Evolutionary conservation across 2,329 filamentous ascomycete species (phyloP).

Genomic region (Diaporthe sp.): DNA sequence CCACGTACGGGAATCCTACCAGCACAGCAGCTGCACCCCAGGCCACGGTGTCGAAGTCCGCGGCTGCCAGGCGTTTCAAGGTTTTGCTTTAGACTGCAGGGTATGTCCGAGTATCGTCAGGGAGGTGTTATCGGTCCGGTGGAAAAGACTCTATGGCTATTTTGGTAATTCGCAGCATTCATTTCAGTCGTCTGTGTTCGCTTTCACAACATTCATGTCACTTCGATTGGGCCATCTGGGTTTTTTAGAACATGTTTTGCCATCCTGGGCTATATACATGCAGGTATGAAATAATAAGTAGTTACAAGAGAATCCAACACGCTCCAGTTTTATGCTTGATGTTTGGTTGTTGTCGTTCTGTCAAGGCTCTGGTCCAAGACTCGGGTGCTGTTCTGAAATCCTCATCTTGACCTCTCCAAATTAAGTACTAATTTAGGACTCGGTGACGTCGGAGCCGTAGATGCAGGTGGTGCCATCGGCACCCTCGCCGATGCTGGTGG

Average conservation of each 20-base stretch:
- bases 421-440: neutral
- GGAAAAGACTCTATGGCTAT: no score
- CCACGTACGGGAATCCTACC: conserved; percentile 32
- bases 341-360: conserved; percentile 14
- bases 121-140: neutral
- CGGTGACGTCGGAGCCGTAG: conserved; percentile 35
- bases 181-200: neutral
- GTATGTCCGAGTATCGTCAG: neutral
- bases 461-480: conserved; percentile 40
- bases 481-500: conserved; percentile 35
- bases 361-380: neutral
- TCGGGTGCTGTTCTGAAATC: neutral
- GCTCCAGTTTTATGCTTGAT: conserved; percentile 23
- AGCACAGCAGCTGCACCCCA: neutral
- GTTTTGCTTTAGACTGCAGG: neutral
- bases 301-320: conserved; percentile 29
- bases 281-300: conserved; percentile 18
- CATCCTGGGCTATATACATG: conserved; percentile 35
- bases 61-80: neutral
- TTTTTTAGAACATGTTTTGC: conserved; percentile 20
- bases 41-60: conserved; percentile 6
- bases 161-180: no score
- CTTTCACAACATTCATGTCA: neutral
- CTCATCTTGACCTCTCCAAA: neutral
- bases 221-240: neutral